Base-by-base conservation (phyloP, 495 filamentous ascomycete species). In the Penicillium samsonianum region DNA sequence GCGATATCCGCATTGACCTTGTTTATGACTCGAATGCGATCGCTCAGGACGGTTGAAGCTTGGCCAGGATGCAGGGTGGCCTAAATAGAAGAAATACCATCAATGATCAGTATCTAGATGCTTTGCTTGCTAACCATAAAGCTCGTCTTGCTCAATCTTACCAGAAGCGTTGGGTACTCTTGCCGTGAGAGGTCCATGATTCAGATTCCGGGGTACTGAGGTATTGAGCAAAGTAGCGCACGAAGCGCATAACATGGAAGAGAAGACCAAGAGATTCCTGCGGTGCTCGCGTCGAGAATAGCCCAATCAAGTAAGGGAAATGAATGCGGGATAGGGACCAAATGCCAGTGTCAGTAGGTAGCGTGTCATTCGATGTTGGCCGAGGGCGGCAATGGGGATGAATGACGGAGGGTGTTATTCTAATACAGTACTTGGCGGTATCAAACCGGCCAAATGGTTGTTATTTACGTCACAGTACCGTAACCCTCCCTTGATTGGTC, bases 151-250 rank as follows among this genome's bases (percentile, higher is more conserved):
- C 48, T 57, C 53, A 66, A 60, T 55, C 90, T 73, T 83, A 98
- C 94, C 89, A 98, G 85, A 82, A 98, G 85, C 26, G 89, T 89
- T 68, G 94, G 93, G 77, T 98, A 98, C 75, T 98, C 94, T 71
- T 90, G 83, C 71, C 93, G 84, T 66, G 90, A 89, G 64, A 96
- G 84, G 64, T 92, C 92, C 84, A 90, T 86, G 59, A 59, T 68
- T 66, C 58, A 58, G 56, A 56, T 65, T 74, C 68, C 71, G 69
- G 65, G 56, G 58, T 70, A 63, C 58, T 60, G 61, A 46, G 56
- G 58, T 70, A 63, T 58, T 60, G 61, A 46, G 38, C 53, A 40
- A 52, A 23, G 35, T 30, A 23, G 60, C 59, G 61, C 67, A 66
- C 35, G 45, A 60, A 67, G 68, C 69, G 71, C 77, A 79, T 78